Base-by-base conservation (phyloP, 2,329 filamentous ascomycete genomes). In the Phialophora expanda region DNA sequence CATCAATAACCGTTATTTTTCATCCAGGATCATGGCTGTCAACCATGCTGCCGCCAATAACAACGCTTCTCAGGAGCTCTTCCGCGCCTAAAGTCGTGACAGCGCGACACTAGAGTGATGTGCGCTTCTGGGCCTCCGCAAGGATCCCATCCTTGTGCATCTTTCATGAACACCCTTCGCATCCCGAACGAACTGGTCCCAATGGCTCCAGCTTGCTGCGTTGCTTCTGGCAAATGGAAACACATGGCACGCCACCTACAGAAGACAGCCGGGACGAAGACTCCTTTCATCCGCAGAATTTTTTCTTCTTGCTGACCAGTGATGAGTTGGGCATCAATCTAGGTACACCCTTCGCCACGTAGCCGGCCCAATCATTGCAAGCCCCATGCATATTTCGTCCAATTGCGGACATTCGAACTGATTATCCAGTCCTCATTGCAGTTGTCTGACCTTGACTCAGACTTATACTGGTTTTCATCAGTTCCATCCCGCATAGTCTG, bases 361-460 rank as follows among this genome's bases (percentile, higher is more conserved):
- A 65, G 61, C 56, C 60, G 64, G 61, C 38, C 69, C 69, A 71
- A 71, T 71, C 61, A 65, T 26, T 44, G 55, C 44, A 11, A 38
- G 34, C 28, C 41, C 17, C 20, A 61, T 64, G 64, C 62, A 65
- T 46, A 57, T 65, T 65, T 65, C 56, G 54, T 56, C 61, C 66
- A 64, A 64, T 70, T 66, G 51, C 59, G 59, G 64, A 30, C 62
- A 54, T 63, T 62, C 50, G 60, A 28, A 50, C 55, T 58, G 62
- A 57, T 51, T 51, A 61, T 66, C 65, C 67, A 68, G 51, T 66
- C 64, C 20, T 53, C n/a, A 17, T 57, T 66, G 64, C 57, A 65
- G 67, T 63, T 69, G 67, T 66, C 64, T 66, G 67, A 69, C 61
- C 32, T 57, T 60, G 66, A 66, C 54, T 56, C 64, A 62, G 56